These are phyloP conservation scores for Dictyostelium capitatum DNA, from an alignment of 78 protist genomes.

Conservation along the genomic window DNA sequence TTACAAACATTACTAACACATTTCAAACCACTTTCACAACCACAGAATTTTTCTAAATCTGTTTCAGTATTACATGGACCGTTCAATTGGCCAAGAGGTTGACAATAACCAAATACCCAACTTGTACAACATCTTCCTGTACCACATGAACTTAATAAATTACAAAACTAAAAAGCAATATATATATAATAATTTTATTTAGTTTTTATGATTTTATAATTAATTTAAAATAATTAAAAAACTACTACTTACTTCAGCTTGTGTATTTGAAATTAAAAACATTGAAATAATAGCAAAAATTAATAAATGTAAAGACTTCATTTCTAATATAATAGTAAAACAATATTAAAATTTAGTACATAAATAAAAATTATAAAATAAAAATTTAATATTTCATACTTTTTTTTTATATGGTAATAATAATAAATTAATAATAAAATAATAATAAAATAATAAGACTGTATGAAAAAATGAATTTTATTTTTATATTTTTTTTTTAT, in stretches of 20 bases:
- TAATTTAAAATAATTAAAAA: neutral
- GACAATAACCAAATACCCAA: neutral
- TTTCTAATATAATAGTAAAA: neutral
- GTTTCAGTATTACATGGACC: neutral
- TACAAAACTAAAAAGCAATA: neutral
- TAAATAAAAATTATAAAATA: neutral
- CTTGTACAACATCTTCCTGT: conserved; percentile 1
- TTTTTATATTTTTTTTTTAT: no score
- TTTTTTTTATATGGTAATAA: no score
- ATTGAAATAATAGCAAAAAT: neutral
- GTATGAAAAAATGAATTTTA: no score
- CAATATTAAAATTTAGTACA: neutral
- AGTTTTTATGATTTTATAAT: no score
- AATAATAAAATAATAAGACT: no score
- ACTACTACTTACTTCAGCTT: neutral
- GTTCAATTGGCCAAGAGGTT: neutral
- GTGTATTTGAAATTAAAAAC: neutral
- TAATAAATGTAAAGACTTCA: neutral
- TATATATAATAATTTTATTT: neutral
- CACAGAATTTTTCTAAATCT: neutral
- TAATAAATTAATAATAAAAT: no score
- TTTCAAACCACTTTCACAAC: neutral
- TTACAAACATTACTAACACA: neutral
- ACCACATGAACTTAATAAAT: neutral
- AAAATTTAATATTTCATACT: neutral